Evolutionary conservation across 176 grass and related monocot species (phyloP).

Genomic region (Oryza nivara): DNA sequence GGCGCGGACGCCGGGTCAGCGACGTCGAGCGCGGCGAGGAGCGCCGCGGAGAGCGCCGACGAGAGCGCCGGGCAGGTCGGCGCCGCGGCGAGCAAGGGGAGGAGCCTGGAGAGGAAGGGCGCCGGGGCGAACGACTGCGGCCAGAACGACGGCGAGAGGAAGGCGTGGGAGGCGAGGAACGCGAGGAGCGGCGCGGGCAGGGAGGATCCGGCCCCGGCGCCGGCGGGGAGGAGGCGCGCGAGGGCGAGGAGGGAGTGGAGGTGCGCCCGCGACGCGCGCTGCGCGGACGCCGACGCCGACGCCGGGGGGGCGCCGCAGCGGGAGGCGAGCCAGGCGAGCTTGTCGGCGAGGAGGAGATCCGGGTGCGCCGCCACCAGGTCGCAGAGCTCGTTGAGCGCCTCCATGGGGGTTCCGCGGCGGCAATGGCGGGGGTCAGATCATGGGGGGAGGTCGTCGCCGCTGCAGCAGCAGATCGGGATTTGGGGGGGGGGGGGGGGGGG

Average conservation of each 20-base stretch:
- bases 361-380: constrained; percentile 87
- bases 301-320: constrained; percentile 54
- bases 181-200: constrained; percentile 53
- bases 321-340: constrained; percentile 92
- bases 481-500: background rate
- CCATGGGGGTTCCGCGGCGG: constrained; percentile 56
- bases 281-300: background rate
- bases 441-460: constrained; percentile 14
- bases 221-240: constrained; percentile 73
- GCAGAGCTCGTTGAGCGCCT: constrained; percentile 95
- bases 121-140: constrained; percentile 63
- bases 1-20: constrained; percentile 45
- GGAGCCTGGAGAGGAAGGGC: constrained; percentile 64
- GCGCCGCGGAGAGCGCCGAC: constrained; percentile 45
- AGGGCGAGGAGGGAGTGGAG: constrained; percentile 89
- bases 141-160: constrained; percentile 72
- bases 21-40: constrained; percentile 66
- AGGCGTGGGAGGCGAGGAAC: constrained; percentile 63
- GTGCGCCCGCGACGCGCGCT: constrained; percentile 65
- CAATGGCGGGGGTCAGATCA: constrained; percentile 55
- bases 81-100: constrained; percentile 57
- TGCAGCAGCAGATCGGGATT: constrained; percentile 28
- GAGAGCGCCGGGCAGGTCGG: constrained; percentile 59
- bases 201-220: too few relatives aligned
- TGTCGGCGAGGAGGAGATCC: constrained; percentile 93